Conservation (phyloP, 2,329 filamentous ascomycete genomes). For the Penicillium oxalicum region DNA sequence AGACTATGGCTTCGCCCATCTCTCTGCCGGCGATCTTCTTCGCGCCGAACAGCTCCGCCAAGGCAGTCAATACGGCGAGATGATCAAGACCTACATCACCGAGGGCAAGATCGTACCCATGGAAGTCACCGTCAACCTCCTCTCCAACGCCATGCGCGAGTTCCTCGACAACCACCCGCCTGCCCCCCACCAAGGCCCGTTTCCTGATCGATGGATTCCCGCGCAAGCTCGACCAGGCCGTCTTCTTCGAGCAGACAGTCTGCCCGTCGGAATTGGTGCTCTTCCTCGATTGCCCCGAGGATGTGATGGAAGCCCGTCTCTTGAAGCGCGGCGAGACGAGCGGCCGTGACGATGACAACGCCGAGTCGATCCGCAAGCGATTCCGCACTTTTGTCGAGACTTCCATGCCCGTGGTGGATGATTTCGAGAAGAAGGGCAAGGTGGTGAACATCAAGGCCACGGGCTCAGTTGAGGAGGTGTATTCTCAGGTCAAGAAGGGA, state of each 20-base stretch:
- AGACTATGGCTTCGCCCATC: constrained; percentile 85
- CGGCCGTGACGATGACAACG: constrained; percentile 87
- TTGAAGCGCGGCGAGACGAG: constrained; percentile 89
- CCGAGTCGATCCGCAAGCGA: constrained; percentile 90
- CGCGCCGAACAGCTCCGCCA: constrained; percentile 86
- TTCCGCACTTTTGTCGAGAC: constrained; percentile 93
- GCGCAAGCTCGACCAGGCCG: constrained; percentile 91
- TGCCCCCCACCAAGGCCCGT: constrained; percentile 50
- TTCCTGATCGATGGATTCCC: constrained; percentile 85
- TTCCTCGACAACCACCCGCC: constrained; percentile 50
- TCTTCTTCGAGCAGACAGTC: constrained; percentile 86
- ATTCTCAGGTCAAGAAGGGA: constrained; percentile 47
- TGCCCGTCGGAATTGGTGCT: constrained; percentile 78
- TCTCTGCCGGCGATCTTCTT: constrained; percentile 87
- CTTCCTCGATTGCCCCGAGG: constrained; percentile 91
- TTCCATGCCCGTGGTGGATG: constrained; percentile 92
- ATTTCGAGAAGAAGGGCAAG: constrained; percentile 68
- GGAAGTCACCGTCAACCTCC: constrained; percentile 89
- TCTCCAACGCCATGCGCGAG: constrained; percentile 86
- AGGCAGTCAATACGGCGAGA: constrained; percentile 80
- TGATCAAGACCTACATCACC: constrained; percentile 91
- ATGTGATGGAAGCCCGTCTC: constrained; percentile 76
- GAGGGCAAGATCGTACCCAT: constrained; percentile 97
- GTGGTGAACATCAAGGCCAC: constrained; percentile 77
- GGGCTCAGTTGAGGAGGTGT: constrained; percentile 59